Evolutionary conservation across 2,329 filamentous ascomycete genomes (phyloP).

Genomic region (Thielaviopsis populi): DNA sequence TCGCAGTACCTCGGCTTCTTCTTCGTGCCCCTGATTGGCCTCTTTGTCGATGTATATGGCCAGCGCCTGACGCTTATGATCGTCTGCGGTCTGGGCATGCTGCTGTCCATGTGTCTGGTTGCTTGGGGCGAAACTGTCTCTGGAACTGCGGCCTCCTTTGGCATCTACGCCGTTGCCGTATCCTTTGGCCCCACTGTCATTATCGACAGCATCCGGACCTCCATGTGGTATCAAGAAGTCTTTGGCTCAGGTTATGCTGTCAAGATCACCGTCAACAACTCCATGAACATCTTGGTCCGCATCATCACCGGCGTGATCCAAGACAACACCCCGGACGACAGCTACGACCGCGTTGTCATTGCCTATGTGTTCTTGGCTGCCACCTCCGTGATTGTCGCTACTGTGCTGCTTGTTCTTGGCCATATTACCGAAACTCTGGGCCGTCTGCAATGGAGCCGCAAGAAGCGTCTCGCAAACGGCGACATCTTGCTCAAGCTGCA

Average conservation of each 20-base stretch:
- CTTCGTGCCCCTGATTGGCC: slow-evolving; percentile 38
- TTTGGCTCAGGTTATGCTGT: slow-evolving; percentile 46
- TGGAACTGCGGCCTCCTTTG: slow-evolving; percentile 44
- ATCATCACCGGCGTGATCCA: slow-evolving; percentile 44
- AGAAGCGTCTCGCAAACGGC: slow-evolving; percentile 33
- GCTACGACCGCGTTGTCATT: slow-evolving; percentile 39
- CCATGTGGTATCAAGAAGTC: slow-evolving; percentile 43
- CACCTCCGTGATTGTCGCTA: slow-evolving; percentile 32
- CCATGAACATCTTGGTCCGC: slow-evolving; percentile 45
- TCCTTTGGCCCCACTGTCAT: slow-evolving; percentile 42
- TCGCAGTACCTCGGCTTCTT: slow-evolving; percentile 43
- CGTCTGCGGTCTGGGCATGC: slow-evolving; percentile 35
- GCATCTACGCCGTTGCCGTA: slow-evolving; percentile 41
- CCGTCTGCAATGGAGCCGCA: slow-evolving; percentile 43
- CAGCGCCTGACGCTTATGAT: slow-evolving; percentile 39
- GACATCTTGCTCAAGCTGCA: slow-evolving; percentile 30
- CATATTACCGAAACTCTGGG: slow-evolving; percentile 30
- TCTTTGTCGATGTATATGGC: slow-evolving; percentile 42
- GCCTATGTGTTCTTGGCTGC: slow-evolving; percentile 41
- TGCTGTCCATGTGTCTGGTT: slow-evolving; percentile 38
- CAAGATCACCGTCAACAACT: slow-evolving; percentile 48
- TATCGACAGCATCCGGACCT: slow-evolving; percentile 45
- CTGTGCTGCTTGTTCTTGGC: slow-evolving; percentile 27
- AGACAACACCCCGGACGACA: slow-evolving; percentile 37
- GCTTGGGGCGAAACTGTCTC: slow-evolving; percentile 33